Evolutionary conservation across 2,329 filamentous ascomycete species (phyloP).

Genomic region (Cladorrhinum sp.): DNA sequence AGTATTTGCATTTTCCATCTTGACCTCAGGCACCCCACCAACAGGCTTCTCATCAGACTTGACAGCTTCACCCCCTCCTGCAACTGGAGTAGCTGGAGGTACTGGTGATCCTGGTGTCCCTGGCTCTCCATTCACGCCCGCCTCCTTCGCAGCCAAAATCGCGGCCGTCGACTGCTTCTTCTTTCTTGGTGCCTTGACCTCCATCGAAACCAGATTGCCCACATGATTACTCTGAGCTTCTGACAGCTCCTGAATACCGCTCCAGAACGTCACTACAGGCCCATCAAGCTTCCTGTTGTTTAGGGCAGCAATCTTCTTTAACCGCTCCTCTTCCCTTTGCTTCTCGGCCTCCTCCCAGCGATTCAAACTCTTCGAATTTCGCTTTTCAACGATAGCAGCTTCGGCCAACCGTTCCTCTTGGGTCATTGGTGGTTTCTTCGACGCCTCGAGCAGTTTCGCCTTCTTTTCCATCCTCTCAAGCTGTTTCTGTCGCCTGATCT

Average conservation of each 20-base stretch:
- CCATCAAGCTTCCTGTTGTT: slow-evolving; percentile 84
- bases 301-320: slow-evolving; percentile 79
- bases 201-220: slow-evolving; percentile 62
- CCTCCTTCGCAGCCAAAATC: slow-evolving; percentile 35
- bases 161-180: slow-evolving; percentile 45
- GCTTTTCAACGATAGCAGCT: slow-evolving; percentile 77
- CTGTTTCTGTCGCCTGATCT: slow-evolving; percentile 68
- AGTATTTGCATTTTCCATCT: slow-evolving; percentile 7
- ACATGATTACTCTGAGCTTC: slow-evolving; percentile 71
- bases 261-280: slow-evolving; percentile 89
- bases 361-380: slow-evolving; percentile 86
- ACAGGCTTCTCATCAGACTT: slow-evolving; percentile 13
- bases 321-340: slow-evolving; percentile 78
- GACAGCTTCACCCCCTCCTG: slow-evolving; percentile 17
- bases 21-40: background rate
- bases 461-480: slow-evolving; percentile 65
- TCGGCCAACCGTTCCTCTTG: slow-evolving; percentile 82
- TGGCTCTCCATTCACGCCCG: slow-evolving; percentile 12
- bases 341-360: slow-evolving; percentile 93
- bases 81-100: slow-evolving; percentile 11
- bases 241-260: slow-evolving; percentile 80
- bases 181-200: slow-evolving; percentile 54
- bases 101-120: background rate
- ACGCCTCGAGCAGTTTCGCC: slow-evolving; percentile 67
- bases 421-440: slow-evolving; percentile 78